Base-by-base conservation (phyloP, 2,329 filamentous ascomycete species). In the Eurotiales sp. region DNA sequence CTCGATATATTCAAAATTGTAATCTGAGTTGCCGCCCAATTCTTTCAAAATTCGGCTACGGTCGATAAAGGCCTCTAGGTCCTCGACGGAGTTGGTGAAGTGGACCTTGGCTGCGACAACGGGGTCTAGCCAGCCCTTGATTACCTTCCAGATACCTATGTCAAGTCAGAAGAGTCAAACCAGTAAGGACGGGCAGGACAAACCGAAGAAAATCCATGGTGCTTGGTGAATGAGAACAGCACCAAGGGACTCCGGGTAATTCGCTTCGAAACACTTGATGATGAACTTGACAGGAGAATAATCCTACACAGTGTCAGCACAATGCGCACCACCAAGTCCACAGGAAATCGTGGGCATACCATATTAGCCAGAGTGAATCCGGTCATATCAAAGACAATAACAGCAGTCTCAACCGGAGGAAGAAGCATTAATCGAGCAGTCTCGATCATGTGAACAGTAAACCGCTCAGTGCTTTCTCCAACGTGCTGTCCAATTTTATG, bases 261-360 rank as follows among this genome's bases (percentile, higher is more conserved):
- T 97, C 54, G 93, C 93, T 74, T 99, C 93, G 65, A 99, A 99
- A 70, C 91, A 96, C 71, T 96, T 95, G 71, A 99, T 96, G 87
- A 99, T 96, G 73, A 97, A 99, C 65, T 96, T 99, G 52, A 99
- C 89, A 1, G 93, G 92, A 0, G 88, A 83, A 68, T 97, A 97
- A 69, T 99, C 93, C 84, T 86, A 51, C 11, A 11, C 19, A 51
- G 10, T 11, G 22, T 37, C 32, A 52, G 14, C 5, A 44, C 21
- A 23, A 17, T n/a, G n/a, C n/a, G n/a, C n/a, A n/a, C n/a, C n/a
- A n/a, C n/a, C n/a, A n/a, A n/a, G 15, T 6, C 19, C 21, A 21
- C 17, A 50, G 22, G 25, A 34, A 8, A 23, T 21, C 8, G 2
- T 29, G 52, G 68, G 30, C 64, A 61, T 72, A 85, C 83, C 93